These are phyloP conservation scores for Lipomyces mesembrius DNA, from an alignment of 805 yeast species.

Conservation along the genomic window DNA sequence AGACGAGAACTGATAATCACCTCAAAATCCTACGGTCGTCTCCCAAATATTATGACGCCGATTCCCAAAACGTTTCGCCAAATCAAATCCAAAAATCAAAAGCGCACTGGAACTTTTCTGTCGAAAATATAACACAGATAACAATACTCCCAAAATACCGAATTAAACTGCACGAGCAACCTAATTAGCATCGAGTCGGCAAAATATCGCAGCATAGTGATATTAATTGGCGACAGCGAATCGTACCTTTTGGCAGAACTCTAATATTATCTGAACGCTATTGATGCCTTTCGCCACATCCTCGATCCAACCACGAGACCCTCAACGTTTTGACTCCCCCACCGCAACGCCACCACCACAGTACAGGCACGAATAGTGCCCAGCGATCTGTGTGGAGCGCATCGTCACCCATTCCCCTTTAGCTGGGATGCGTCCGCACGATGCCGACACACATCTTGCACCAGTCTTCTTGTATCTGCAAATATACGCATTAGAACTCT, in stretches of 20 bases:
- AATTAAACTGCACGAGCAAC: neutral
- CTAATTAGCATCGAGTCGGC: neutral
- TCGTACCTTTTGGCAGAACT: neutral
- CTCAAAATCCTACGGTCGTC: neutral
- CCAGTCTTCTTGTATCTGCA: conserved; percentile 87
- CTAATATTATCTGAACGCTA: neutral
- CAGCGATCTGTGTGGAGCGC: conserved; percentile 46
- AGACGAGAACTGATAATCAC: neutral
- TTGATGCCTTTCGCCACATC: neutral
- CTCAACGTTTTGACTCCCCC: conserved; percentile 33
- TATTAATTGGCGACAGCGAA: neutral
- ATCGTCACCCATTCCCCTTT: conserved; percentile 93
- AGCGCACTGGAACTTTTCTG: neutral
- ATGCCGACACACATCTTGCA: conserved; percentile 77
- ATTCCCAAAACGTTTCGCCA: neutral
- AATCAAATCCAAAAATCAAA: neutral
- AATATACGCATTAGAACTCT: neutral
- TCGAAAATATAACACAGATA: neutral
- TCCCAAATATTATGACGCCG: neutral
- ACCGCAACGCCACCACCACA: conserved; percentile 58
- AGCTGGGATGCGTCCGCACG: conserved; percentile 89
- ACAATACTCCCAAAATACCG: neutral
- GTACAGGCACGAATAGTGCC: conserved; percentile 54
- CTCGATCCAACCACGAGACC: neutral
- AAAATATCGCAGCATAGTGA: neutral